Evolutionary conservation across 2,329 filamentous ascomycete species (phyloP), one percentile per base, ranked within the genome.

Genomic region (Aspergillus puulaauensis): DNA sequence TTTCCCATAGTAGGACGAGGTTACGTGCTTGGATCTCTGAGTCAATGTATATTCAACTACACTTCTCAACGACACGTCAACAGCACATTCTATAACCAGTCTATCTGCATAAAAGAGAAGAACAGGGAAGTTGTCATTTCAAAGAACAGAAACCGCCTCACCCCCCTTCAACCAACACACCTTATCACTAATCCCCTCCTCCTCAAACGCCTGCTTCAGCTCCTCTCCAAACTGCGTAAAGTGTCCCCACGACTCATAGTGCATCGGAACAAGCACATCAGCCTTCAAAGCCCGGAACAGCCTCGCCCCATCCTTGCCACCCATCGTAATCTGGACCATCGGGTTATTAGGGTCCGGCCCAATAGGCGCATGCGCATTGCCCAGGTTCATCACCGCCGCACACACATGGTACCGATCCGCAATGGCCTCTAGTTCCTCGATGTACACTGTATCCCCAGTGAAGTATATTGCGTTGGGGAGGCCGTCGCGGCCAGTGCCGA

Each of bases 401-500:
- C 64, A 61, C 9, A 80, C 59, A 51, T 79, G 73, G 52, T 65
- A 80, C 43, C 57, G 60, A 1, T 75, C 67, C 1, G 64, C 55
- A 37, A 80, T 76, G 6, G 60, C 46, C 1, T 63, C 56, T 4
- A 79, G 67, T 60, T 81, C 78, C 2, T 75, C 67, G 0, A 80
- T 64, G 54, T 81, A 80, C 4, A 82, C 73, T 0, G 79, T 83
- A 57, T 82, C 80, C 0, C 80, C 79, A 0, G 79, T 75, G 64
- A 82, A 79, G 59, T 77, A 83, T 7, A 82, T 73, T 2, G 73
- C 80, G 55, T 82, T 82, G 0, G 76, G 79, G 0, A 61, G 62
- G 0, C 75, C 27, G 27, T 11, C 75, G 4, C 75, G 66, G 8
- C 59, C 53, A 1, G n/a, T 31, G 2, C 79, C 79, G 40, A 82